Conservation (phyloP, 1,284 basidiomycete genomes). For the Cronartium ribicola region DNA sequence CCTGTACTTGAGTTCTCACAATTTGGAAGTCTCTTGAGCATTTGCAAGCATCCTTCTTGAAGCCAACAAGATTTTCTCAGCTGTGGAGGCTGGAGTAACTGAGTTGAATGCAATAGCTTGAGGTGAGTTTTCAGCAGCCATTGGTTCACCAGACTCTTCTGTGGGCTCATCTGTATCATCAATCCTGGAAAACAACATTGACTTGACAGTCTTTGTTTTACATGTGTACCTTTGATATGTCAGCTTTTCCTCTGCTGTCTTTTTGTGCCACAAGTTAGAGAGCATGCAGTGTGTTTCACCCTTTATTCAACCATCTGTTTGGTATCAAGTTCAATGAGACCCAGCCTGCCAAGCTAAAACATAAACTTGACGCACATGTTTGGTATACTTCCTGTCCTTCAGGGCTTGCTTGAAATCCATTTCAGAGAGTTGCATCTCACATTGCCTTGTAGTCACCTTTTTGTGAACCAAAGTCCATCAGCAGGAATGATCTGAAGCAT, state of each 20-base stretch:
- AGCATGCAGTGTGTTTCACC: background rate
- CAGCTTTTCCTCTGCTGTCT: background rate
- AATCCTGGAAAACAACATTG: background rate
- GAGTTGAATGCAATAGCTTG: background rate
- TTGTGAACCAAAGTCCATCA: background rate
- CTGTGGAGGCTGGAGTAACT: too few relatives aligned
- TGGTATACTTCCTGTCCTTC: background rate
- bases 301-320: background rate
- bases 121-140: background rate
- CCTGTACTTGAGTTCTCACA: background rate
- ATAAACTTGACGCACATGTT: background rate
- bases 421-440: constrained; percentile 3
- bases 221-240: background rate
- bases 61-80: background rate
- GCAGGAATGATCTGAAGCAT: background rate
- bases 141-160: too few relatives aligned
- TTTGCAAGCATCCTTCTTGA: background rate
- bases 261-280: background rate
- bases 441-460: background rate
- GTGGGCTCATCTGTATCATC: background rate
- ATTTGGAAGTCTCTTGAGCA: background rate
- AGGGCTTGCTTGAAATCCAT: background rate
- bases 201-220: background rate
- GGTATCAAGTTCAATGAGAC: background rate
- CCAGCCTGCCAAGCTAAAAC: background rate